Evolutionary conservation across 352 stramenopile species (phyloP).

Genomic region (Globisporangium irregulare): DNA sequence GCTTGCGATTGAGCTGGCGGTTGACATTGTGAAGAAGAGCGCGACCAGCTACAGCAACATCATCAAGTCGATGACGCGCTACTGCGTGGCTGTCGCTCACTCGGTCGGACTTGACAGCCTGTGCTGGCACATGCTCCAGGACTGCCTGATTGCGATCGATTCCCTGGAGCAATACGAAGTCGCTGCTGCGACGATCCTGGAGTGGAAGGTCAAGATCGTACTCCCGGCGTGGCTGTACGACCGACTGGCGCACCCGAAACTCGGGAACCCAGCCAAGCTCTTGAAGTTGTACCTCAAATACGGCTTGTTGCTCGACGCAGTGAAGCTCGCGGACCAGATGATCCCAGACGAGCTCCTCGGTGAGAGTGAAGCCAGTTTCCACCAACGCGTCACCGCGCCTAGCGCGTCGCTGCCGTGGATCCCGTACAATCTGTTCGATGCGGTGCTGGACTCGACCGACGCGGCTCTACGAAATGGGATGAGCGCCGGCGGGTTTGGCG

Average conservation of each 20-base stretch:
- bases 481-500: not conserved
- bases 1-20: conserved; percentile 46
- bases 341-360: conserved; percentile 38
- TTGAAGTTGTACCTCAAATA: conserved; percentile 56
- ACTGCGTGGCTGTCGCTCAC: conserved; percentile 55
- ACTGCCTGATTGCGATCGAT: conserved; percentile 36
- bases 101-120: conserved; percentile 33
- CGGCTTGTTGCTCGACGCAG: conserved; percentile 58
- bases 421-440: conserved; percentile 67
- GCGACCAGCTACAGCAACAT: conserved; percentile 29
- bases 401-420: conserved; percentile 49
- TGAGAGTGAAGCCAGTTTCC: conserved; percentile 34
- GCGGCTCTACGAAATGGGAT: conserved; percentile 29
- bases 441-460: conserved; percentile 44
- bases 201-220: conserved; percentile 63
- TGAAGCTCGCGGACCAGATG: conserved; percentile 48
- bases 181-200: conserved; percentile 48
- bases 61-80: conserved; percentile 64
- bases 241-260: conserved; percentile 30
- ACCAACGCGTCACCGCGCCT: conserved; percentile 29
- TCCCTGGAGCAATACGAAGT: conserved; percentile 55
- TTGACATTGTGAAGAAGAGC: conserved; percentile 41
- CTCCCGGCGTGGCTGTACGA: conserved; percentile 59
- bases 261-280: conserved; percentile 55
- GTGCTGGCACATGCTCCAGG: conserved; percentile 56